Percentiles rank a stretch among this genome's conserved stretches.
Evolutionary conservation across 116 monocot species (phyloP).

Genomic region (Posidonia oceanica): DNA sequence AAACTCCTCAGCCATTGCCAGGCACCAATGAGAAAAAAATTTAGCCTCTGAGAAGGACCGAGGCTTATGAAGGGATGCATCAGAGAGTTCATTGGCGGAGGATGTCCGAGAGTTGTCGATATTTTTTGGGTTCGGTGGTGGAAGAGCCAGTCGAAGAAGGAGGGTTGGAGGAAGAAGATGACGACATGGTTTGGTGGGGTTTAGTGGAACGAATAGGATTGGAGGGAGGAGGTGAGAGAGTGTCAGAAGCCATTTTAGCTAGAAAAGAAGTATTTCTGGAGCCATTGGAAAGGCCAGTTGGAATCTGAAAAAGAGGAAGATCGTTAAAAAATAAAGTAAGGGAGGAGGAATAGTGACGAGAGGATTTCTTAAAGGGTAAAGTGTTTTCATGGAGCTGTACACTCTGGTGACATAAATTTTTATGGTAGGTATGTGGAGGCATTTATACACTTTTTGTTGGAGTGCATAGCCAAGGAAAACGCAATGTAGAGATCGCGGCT

Average conservation of each 20-base stretch:
- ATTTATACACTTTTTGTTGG: no score
- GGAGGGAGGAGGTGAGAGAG: background rate
- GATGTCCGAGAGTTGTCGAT: background rate
- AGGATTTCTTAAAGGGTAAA: background rate
- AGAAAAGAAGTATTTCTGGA: background rate
- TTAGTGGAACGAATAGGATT: background rate
- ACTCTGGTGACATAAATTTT: background rate
- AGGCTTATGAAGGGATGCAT: background rate
- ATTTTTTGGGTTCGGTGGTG: background rate
- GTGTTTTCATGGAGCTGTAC: background rate
- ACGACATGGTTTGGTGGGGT: background rate
- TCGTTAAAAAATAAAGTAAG: no score
- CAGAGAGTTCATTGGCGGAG: background rate
- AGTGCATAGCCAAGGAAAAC: background rate
- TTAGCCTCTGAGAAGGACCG: background rate
- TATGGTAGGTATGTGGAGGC: background rate
- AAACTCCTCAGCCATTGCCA: constrained; percentile 3
- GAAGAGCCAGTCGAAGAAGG: background rate
- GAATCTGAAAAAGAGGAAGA: background rate
- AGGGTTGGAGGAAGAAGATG: background rate
- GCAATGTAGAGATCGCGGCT: background rate
- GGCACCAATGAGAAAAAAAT: background rate
- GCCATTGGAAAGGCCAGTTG: no score
- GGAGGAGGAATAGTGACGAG: no score
- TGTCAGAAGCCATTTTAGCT: no score